phyloP scores from a whole-genome alignment of 805 yeast genomes.

The Teunomyces barrocoloradensis region DNA sequence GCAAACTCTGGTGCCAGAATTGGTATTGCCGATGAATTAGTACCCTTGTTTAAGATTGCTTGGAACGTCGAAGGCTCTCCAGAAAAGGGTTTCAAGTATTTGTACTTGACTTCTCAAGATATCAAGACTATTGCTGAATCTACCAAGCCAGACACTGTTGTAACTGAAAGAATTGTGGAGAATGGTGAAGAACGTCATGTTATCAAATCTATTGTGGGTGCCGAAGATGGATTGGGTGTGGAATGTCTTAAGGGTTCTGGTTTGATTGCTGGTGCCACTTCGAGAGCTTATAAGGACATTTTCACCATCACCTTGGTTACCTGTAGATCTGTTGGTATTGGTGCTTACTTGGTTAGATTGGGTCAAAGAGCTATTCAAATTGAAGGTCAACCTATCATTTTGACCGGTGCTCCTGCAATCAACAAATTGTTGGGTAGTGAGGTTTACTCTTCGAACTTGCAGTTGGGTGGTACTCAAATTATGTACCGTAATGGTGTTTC shows the following conservation, averaged over 20 bases:
- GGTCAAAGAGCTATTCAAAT: conserved; percentile 99
- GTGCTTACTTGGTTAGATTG: conserved; percentile 95
- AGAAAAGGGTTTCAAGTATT: conserved; percentile 83
- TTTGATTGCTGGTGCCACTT: conserved; percentile 97
- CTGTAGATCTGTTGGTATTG: conserved; percentile 99
- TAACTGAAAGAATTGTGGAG: conserved; percentile 78
- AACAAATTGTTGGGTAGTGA: conserved; percentile 96
- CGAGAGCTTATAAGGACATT: conserved; percentile 95
- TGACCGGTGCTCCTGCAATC: conserved; percentile 99
- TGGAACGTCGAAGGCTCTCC: conserved; percentile 82
- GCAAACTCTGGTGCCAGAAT: no score
- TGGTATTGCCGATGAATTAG: conserved; percentile 94
- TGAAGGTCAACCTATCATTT: conserved; percentile 97
- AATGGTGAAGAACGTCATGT: conserved; percentile 79
- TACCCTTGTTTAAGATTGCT: conserved; percentile 84
- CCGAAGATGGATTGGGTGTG: conserved; percentile 96
- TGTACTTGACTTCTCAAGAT: conserved; percentile 76
- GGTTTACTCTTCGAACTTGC: conserved; percentile 94
- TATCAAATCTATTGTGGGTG: conserved; percentile 84
- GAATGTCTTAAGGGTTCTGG: conserved; percentile 98
- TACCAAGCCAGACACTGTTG: conserved; percentile 60
- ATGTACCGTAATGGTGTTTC: conserved; percentile 99
- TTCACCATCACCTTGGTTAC: conserved; percentile 97
- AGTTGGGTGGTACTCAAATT: conserved; percentile 98
- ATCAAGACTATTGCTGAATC: conserved; percentile 52